Conservation (phyloP, 2,329 filamentous ascomycete species). For the Aureobasidium sp. region DNA sequence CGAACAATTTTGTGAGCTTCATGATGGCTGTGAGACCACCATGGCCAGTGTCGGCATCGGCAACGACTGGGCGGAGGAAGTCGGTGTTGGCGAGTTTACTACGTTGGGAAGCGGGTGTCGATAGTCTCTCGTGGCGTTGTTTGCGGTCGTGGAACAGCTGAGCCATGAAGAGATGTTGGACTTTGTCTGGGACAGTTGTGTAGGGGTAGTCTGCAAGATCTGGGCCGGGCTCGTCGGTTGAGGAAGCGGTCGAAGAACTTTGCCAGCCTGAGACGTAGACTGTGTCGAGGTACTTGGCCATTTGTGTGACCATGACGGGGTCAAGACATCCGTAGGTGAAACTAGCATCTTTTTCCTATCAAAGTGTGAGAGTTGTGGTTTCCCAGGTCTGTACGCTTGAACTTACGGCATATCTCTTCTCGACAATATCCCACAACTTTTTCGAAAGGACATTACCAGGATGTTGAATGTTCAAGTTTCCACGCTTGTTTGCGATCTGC, state of each 20-base stretch:
- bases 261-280: slow-evolving; percentile 99
- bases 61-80: slow-evolving; percentile 95
- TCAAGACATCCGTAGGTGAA: slow-evolving; percentile 98
- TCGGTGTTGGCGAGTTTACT: slow-evolving; percentile 82
- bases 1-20: slow-evolving; percentile 98
- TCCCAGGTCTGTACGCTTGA: not conserved
- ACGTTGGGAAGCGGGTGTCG: slow-evolving; percentile 77
- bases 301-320: slow-evolving; percentile 98
- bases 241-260: slow-evolving; percentile 94
- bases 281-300: slow-evolving; percentile 99
- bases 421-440: slow-evolving; percentile 94
- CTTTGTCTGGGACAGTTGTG: slow-evolving; percentile 98
- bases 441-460: slow-evolving; percentile 90
- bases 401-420: slow-evolving; percentile 82
- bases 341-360: slow-evolving; percentile 82
- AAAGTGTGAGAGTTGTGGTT: not conserved
- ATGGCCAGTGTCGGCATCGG: slow-evolving; percentile 97
- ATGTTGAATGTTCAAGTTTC: slow-evolving; percentile 91
- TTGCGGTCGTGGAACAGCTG: slow-evolving; percentile 99
- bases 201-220: slow-evolving; percentile 97
- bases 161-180: slow-evolving; percentile 96
- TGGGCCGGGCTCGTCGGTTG: slow-evolving; percentile 95
- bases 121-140: slow-evolving; percentile 94
- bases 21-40: slow-evolving; percentile 98
- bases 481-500: slow-evolving; percentile 96